Percentiles rank a stretch among this genome's conserved stretches.
Conservation (phyloP, 2,329 filamentous ascomycete genomes). For the Neurospora sp. region DNA sequence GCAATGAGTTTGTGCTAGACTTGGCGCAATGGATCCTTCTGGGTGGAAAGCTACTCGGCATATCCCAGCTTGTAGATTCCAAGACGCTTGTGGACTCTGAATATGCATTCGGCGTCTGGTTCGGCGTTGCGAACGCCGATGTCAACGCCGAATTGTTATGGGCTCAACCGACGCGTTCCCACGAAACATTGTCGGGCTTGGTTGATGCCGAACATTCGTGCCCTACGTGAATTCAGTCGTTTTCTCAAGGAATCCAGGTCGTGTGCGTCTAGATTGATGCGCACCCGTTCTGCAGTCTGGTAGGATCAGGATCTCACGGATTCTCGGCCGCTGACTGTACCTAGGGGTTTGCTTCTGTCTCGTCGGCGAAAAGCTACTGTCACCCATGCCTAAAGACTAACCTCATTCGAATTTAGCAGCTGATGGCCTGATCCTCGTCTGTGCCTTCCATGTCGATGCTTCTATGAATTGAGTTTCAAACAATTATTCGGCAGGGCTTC, state of each 20-base stretch:
- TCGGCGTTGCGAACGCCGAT: conserved; percentile 1
- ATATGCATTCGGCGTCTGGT: conserved; percentile 1
- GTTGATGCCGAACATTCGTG: conserved; percentile 1
- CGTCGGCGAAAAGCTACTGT: conserved; percentile 1
- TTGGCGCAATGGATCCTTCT: neutral
- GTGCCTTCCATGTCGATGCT: no score
- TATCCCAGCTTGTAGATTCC: neutral
- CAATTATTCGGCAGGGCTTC: conserved; percentile 1
- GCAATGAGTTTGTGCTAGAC: conserved; percentile 1
- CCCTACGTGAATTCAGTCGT: neutral
- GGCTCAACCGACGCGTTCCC: neutral
- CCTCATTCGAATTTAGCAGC: neutral
- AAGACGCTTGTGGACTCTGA: neutral
- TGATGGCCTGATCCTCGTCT: conserved; percentile 1
- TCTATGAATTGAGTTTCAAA: conserved; percentile 1
- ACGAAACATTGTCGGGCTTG: conserved; percentile 1
- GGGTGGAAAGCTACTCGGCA: conserved; percentile 1
- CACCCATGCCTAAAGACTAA: conserved; percentile 1
- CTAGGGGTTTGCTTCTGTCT: neutral
- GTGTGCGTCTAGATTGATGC: conserved; percentile 1
- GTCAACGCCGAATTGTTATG: conserved; percentile 1
- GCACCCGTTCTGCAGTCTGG: neutral
- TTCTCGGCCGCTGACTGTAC: conserved; percentile 1
- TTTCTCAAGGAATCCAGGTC: conserved; percentile 1
- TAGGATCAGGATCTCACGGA: neutral